phyloP scores from a whole-genome alignment of 306 rosid species.

The Inga oerstediana region DNA sequence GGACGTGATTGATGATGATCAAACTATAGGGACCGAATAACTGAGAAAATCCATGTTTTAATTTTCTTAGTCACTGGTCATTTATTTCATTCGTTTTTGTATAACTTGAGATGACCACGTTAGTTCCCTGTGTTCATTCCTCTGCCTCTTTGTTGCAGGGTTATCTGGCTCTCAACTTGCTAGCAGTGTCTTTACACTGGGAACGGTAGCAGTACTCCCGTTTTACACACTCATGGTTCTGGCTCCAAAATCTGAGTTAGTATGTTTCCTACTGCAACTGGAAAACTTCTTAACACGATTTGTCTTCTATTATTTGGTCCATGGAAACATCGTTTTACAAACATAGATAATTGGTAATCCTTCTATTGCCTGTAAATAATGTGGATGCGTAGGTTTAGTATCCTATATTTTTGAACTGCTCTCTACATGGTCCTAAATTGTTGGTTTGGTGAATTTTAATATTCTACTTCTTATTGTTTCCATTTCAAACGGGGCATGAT shows the following conservation, averaged over 20 bases:
- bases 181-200: slow-evolving; percentile 71
- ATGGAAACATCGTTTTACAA: slow-evolving; percentile 3
- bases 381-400: background rate
- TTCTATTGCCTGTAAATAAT: background rate
- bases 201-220: slow-evolving; percentile 92
- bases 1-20: background rate
- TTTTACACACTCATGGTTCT: slow-evolving; percentile 92
- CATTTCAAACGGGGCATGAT: background rate
- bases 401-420: background rate
- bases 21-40: background rate
- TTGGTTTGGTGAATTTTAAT: slow-evolving; percentile 1
- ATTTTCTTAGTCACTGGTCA: background rate
- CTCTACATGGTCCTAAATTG: background rate
- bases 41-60: background rate
- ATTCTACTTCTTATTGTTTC: slow-evolving; percentile 6
- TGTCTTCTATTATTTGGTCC: slow-evolving; percentile 8
- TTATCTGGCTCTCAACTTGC: slow-evolving; percentile 66
- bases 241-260: slow-evolving; percentile 82
- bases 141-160: slow-evolving; percentile 60
- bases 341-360: background rate
- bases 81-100: background rate
- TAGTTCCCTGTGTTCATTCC: slow-evolving; percentile 19
- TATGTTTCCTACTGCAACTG: slow-evolving; percentile 44
- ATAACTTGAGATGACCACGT: background rate
- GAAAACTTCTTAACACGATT: slow-evolving; percentile 12